Evolutionary conservation across 2,329 filamentous ascomycete species (phyloP), one percentile per base, ranked within the genome.

Genomic region (Trichoderma sp.): DNA sequence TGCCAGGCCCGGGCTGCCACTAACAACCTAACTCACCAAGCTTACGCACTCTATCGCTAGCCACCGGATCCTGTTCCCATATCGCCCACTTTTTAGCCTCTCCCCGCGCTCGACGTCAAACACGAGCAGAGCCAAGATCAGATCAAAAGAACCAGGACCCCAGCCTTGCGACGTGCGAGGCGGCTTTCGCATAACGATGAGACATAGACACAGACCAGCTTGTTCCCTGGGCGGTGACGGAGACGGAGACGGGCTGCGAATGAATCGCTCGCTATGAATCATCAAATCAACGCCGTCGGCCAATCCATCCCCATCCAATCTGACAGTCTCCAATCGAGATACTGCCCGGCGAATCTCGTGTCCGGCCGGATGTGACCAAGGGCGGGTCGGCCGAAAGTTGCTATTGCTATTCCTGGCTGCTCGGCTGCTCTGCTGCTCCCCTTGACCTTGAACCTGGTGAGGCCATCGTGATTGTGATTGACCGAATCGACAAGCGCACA

Each of bases 91-190:
- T 72, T 72, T 72, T 64, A 73, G 71, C 71, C 71, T 73, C 71
- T 64, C 71, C 71, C 71, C 71, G 71, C 71, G 71, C 71, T 73
- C 71, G n/a, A 45, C 50, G 21, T 64, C 68, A 31, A 27, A 4
- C 14, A n/a, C 29, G 50, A 63, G 60, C 60, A 63, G n/a, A 21
- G 33, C 18, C 60, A 63, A 38, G 27, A 50, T 38, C 60, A 73
- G 29, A 45, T 62, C 53, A 72, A 63, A 72, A 45, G 60, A 45
- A 24, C 41, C 56, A 35, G 45, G 69, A 33, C 59, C 68, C 68
- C 69, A 72, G 71, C 71, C 71, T 73, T 65, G 71, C 60, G 71
- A 73, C 41, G 63, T 73, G 59, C 59, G 59, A 72, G 38, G 35
- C 69, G 35, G 38, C 59, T 56, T 64, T 65, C 41, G 69, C 71